These are phyloP conservation scores for Fraxinus platypoda DNA, from an alignment of 305 asterid species.

Conservation along the genomic window DNA sequence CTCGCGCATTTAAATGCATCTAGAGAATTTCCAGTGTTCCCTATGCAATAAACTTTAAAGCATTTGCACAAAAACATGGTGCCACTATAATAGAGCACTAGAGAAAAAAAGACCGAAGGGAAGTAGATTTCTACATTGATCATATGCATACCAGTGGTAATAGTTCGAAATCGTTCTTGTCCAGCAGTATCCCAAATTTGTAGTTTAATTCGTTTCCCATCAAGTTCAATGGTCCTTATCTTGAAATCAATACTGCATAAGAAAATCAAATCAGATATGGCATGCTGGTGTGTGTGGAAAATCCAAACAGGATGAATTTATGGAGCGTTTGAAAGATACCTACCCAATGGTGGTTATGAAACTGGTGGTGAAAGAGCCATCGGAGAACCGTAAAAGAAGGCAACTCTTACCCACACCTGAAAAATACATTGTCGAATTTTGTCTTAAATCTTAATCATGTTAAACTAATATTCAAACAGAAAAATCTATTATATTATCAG, in stretches of 20 bases:
- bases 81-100: neutral
- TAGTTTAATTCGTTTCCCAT: slow-evolving; percentile 43
- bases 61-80: neutral
- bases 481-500: neutral
- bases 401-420: slow-evolving; percentile 65
- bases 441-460: neutral
- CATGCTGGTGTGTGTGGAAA: neutral
- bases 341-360: slow-evolving; percentile 55
- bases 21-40: neutral
- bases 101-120: neutral
- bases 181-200: slow-evolving; percentile 56
- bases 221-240: slow-evolving; percentile 50
- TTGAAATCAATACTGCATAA: slow-evolving; percentile 44
- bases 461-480: neutral
- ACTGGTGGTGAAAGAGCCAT: slow-evolving; percentile 60
- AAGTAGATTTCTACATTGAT: neutral
- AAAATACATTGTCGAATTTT: neutral
- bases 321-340: neutral
- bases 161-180: slow-evolving; percentile 51
- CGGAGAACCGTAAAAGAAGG: slow-evolving; percentile 57
- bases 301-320: neutral
- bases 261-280: slow-evolving; percentile 9
- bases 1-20: neutral
- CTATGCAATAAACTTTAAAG: neutral
- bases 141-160: slow-evolving; percentile 44